Percentiles rank a stretch among this genome's conserved stretches.
phyloP scores from a whole-genome alignment of 2,329 filamentous ascomycete species.

The Coniochaeta sp. region DNA sequence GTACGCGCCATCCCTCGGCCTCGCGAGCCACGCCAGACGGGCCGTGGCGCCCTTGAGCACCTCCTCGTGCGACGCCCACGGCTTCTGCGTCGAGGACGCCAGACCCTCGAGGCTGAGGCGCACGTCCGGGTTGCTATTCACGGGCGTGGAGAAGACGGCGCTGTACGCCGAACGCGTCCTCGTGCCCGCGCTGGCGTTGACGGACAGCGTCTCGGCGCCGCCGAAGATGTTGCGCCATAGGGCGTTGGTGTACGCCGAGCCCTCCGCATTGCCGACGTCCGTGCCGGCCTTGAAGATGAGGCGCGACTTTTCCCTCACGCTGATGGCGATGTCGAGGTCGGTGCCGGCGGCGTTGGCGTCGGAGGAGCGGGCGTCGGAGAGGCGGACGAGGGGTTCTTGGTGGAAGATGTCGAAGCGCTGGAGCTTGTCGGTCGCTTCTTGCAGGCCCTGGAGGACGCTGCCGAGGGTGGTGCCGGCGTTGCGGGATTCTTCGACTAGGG shows the following conservation, averaged over 20 bases:
- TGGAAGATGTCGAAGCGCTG: constrained; percentile 83
- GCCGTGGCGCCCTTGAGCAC: constrained; percentile 69
- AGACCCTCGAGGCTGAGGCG: constrained; percentile 73
- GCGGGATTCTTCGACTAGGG: constrained; percentile 63
- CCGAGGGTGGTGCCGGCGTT: constrained; percentile 68
- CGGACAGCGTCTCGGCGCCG: constrained; percentile 80
- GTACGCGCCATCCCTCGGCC: constrained; percentile 45
- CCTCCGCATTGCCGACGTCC: constrained; percentile 88
- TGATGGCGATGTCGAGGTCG: constrained; percentile 75
- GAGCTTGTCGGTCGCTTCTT: constrained; percentile 65
- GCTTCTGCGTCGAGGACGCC: constrained; percentile 78
- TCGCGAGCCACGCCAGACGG: constrained; percentile 67
- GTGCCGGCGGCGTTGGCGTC: constrained; percentile 64
- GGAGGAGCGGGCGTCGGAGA: constrained; percentile 66
- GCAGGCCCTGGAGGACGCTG: constrained; percentile 69
- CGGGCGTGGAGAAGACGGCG: constrained; percentile 73
- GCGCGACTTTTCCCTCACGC: constrained; percentile 70
- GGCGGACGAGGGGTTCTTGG: constrained; percentile 71
- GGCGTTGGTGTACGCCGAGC: constrained; percentile 83
- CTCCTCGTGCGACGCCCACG: constrained; percentile 93
- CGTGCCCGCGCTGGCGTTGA: constrained; percentile 84
- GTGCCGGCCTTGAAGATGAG: constrained; percentile 91
- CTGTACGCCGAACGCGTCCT: constrained; percentile 89
- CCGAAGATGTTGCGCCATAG: constrained; percentile 90
- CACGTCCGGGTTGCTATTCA: constrained; percentile 78